phyloP scores from a whole-genome alignment of 176 grass and related monocot species.

The Raddia distichophylla region DNA sequence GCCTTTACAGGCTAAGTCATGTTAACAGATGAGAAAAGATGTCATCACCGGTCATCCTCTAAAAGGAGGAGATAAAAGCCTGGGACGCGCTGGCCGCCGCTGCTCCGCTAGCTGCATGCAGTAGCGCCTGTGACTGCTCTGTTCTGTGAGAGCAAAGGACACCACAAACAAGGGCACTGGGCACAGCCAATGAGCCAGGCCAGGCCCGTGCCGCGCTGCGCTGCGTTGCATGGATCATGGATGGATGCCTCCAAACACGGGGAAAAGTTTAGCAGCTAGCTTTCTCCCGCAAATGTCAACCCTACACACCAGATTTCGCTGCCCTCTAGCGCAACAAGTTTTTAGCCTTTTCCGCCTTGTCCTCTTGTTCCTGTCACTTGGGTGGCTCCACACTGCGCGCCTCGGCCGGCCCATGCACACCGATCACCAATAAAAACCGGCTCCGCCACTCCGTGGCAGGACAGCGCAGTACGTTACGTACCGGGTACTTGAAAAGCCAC shows the following conservation, averaged over 20 bases:
- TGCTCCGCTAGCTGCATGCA: too few relatives aligned
- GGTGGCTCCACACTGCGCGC: neutral
- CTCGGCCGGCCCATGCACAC: conserved; percentile 16
- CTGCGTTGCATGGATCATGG: conserved; percentile 29
- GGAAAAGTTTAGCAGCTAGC: conserved; percentile 38
- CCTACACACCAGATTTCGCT: neutral
- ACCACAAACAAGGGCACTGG: too few relatives aligned
- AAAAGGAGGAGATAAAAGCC: too few relatives aligned
- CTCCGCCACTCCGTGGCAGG: neutral
- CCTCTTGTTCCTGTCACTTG: conserved; percentile 39
- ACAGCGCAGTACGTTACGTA: conserved; percentile 25
- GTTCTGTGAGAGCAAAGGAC: too few relatives aligned
- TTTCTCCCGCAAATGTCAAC: conserved; percentile 53
- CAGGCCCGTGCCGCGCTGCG: too few relatives aligned
- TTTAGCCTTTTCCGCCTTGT: conserved; percentile 47
- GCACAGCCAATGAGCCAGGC: too few relatives aligned
- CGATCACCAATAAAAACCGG: conserved; percentile 12
- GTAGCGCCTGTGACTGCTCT: too few relatives aligned
- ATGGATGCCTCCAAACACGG: conserved; percentile 38
- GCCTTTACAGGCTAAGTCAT: too few relatives aligned
- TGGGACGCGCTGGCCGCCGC: too few relatives aligned
- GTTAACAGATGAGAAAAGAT: too few relatives aligned
- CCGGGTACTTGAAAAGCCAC: conserved; percentile 21
- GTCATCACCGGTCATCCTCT: too few relatives aligned
- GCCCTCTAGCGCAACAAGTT: conserved; percentile 27